Percentiles rank a stretch among this genome's conserved stretches.
Evolutionary conservation across 2,329 filamentous ascomycete species (phyloP).

Genomic region (Gliomastix tumulicola): DNA sequence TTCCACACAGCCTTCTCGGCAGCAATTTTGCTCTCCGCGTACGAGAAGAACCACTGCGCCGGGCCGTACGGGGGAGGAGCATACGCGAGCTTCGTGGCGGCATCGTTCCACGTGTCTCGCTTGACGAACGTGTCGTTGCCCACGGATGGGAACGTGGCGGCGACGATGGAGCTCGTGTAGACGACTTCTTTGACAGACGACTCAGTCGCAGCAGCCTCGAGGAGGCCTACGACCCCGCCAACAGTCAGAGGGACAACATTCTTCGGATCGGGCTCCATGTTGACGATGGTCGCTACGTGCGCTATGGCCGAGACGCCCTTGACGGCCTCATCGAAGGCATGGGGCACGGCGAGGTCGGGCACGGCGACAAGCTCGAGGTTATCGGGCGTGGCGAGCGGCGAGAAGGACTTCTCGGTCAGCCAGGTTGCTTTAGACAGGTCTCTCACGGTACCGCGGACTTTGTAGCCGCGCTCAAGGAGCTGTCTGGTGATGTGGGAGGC

Average conservation of each 20-base stretch:
- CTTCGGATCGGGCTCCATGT: slow-evolving; percentile 25
- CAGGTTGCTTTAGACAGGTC: slow-evolving; percentile 19
- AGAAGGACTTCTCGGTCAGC: slow-evolving; percentile 10
- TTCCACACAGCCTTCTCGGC: slow-evolving; percentile 22
- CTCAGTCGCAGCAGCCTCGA: slow-evolving; percentile 30
- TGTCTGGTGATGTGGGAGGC: slow-evolving; percentile 28
- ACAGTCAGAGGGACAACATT: slow-evolving; percentile 22
- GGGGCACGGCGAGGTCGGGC: slow-evolving; percentile 23
- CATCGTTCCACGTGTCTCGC: slow-evolving; percentile 21
- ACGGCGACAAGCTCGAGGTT: slow-evolving; percentile 20
- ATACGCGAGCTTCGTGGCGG: slow-evolving; percentile 17
- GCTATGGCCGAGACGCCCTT: slow-evolving; percentile 25
- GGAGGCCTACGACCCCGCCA: slow-evolving; percentile 24
- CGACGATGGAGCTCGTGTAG: slow-evolving; percentile 16
- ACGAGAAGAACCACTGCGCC: slow-evolving; percentile 9
- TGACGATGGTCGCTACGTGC: slow-evolving; percentile 28
- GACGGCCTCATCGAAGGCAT: slow-evolving; percentile 22
- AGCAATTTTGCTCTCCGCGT: slow-evolving; percentile 20
- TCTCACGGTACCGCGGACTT: slow-evolving; percentile 33
- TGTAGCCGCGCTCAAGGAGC: slow-evolving; percentile 28
- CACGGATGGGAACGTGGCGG: slow-evolving; percentile 1
- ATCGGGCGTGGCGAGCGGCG: background rate
- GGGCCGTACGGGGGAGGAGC: slow-evolving; percentile 15
- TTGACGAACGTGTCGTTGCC: slow-evolving; percentile 8
- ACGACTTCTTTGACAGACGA: slow-evolving; percentile 25